Percentiles rank a stretch among this genome's conserved stretches.
These are phyloP conservation scores for Xylaria bambusicola DNA, from an alignment of 495 filamentous ascomycete genomes.

Conservation along the genomic window DNA sequence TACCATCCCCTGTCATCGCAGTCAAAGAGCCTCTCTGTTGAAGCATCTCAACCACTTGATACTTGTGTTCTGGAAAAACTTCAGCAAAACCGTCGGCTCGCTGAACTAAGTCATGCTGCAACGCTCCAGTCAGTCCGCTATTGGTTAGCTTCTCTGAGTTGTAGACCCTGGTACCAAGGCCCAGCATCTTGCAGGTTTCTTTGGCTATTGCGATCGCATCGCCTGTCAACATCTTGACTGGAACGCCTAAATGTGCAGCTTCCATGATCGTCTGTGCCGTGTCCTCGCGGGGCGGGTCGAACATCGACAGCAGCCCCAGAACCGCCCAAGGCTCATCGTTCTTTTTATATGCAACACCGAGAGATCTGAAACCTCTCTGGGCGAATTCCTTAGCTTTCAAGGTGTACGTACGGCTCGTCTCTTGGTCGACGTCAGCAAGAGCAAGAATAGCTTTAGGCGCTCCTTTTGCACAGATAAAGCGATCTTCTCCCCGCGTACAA, in stretches of 20 bases:
- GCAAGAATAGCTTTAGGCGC: conserved; percentile 79
- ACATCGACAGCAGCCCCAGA: conserved; percentile 88
- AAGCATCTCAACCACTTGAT: conserved; percentile 93
- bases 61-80: conserved; percentile 97
- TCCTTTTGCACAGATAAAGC: conserved; percentile 84
- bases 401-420: conserved; percentile 74
- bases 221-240: conserved; percentile 95
- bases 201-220: conserved; percentile 90
- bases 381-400: conserved; percentile 87
- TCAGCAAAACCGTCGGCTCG: conserved; percentile 92
- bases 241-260: conserved; percentile 79
- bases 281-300: conserved; percentile 86
- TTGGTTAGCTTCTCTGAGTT: conserved; percentile 82
- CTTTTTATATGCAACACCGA: conserved; percentile 85
- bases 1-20: conserved; percentile 91
- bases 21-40: conserved; percentile 94
- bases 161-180: conserved; percentile 90
- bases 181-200: conserved; percentile 85
- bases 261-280: conserved; percentile 87
- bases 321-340: conserved; percentile 79
- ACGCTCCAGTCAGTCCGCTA: conserved; percentile 84
- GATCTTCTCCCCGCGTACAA: conserved; percentile 69
- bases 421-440: conserved; percentile 72
- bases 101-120: conserved; percentile 91
- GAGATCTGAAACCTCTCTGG: conserved; percentile 84